phyloP scores from a whole-genome alignment of 2,329 filamentous ascomycete species.

The Cercospora citrullina region DNA sequence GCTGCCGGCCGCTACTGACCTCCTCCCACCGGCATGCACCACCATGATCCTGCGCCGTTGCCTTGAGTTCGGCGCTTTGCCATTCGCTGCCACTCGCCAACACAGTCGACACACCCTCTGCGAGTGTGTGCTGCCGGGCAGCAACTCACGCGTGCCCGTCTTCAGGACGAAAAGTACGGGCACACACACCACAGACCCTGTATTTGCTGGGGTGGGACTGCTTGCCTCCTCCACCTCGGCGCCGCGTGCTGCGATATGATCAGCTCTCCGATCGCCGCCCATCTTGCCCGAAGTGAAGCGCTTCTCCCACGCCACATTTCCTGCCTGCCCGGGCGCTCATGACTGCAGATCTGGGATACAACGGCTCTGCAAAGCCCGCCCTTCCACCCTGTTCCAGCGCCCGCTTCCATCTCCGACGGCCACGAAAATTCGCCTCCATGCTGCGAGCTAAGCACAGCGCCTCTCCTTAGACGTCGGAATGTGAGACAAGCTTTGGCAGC shows the following conservation, averaged over 20 bases:
- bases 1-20: background rate
- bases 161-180: background rate
- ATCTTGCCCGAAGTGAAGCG: constrained; percentile 7
- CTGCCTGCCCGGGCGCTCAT: background rate
- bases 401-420: background rate
- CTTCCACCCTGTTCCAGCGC: background rate
- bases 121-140: background rate
- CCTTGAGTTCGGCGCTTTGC: background rate
- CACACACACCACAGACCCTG: constrained; percentile 9
- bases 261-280: constrained; percentile 6
- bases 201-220: constrained; percentile 1
- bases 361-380: background rate
- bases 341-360: background rate
- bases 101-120: background rate
- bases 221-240: background rate
- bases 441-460: background rate
- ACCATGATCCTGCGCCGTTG: constrained; percentile 2
- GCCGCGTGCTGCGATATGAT: background rate
- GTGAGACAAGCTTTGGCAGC: constrained; percentile 14
- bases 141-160: background rate
- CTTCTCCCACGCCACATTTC: constrained; percentile 3
- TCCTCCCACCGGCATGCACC: background rate
- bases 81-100: background rate
- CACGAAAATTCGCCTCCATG: background rate
- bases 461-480: constrained; percentile 1